phyloP scores from a whole-genome alignment of 1,284 basidiomycete species.

The Kalmanozyma brasiliensis region DNA sequence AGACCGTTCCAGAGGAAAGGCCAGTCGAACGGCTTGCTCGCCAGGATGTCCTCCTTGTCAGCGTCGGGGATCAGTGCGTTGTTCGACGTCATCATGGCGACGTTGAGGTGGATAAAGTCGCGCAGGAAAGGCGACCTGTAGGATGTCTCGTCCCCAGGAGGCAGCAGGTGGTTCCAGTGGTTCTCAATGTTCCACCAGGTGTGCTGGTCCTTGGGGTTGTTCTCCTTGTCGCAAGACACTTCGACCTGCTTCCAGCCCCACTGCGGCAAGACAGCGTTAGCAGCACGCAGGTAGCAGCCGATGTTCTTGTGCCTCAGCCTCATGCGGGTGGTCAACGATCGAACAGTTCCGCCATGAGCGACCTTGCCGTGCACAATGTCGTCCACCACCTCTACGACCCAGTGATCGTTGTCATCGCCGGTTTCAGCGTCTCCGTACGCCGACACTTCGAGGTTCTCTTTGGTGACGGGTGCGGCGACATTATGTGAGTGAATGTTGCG shows the following conservation, averaged over 20 bases:
- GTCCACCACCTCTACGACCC: slow-evolving; percentile 93
- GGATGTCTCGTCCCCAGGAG: slow-evolving; percentile 80
- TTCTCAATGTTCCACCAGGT: slow-evolving; percentile 98
- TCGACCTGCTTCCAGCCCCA: slow-evolving; percentile 99
- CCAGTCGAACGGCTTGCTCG: slow-evolving; percentile 92
- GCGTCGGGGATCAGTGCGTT: slow-evolving; percentile 96
- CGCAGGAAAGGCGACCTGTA: slow-evolving; percentile 92
- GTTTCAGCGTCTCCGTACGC: slow-evolving; percentile 88
- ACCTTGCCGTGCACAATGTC: slow-evolving; percentile 73
- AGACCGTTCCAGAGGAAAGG: slow-evolving; percentile 84
- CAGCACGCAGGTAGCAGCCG: slow-evolving; percentile 80
- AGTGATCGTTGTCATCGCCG: slow-evolving; percentile 89
- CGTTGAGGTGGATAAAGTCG: slow-evolving; percentile 98
- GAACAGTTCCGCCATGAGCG: slow-evolving; percentile 77
- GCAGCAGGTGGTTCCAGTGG: slow-evolving; percentile 93
- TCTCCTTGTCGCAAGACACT: slow-evolving; percentile 90
- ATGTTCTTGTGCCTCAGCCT: slow-evolving; percentile 81
- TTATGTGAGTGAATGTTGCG: slow-evolving; percentile 94
- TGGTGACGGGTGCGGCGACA: slow-evolving; percentile 86
- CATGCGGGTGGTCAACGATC: slow-evolving; percentile 88
- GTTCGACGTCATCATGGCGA: slow-evolving; percentile 99
- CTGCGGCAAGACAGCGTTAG: slow-evolving; percentile 88
- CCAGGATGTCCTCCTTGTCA: slow-evolving; percentile 97
- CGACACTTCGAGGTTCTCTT: slow-evolving; percentile 89
- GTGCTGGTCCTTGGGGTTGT: slow-evolving; percentile 82